Evolutionary conservation across 805 yeast species (phyloP).

Genomic region (Ogataea trehaloabstinens): DNA sequence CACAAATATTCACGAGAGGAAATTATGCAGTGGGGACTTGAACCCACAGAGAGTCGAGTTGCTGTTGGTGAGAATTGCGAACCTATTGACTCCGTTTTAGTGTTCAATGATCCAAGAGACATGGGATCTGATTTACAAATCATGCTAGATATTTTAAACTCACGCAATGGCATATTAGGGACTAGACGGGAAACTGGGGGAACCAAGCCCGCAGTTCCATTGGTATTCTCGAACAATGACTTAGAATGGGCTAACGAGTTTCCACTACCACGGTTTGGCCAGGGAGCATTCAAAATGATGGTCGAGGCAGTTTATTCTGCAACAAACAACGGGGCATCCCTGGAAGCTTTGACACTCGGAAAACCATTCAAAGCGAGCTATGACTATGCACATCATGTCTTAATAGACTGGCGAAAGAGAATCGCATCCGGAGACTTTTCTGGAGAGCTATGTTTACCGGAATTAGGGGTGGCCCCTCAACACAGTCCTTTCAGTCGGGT

Average conservation of each 20-base stretch:
- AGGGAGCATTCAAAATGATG: constrained; percentile 76
- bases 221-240: constrained; percentile 80
- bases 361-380: constrained; percentile 80
- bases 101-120: constrained; percentile 88
- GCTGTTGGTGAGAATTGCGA: constrained; percentile 27
- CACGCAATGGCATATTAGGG: constrained; percentile 62
- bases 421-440: constrained; percentile 23
- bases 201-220: constrained; percentile 58
- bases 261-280: constrained; percentile 77
- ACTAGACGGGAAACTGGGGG: constrained; percentile 43
- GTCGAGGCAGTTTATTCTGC: constrained; percentile 55
- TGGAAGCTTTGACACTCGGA: constrained; percentile 65
- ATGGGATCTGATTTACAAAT: constrained; percentile 84
- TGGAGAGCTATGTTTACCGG: constrained; percentile 37
- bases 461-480: constrained; percentile 39
- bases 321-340: constrained; percentile 36
- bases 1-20: constrained; percentile 51
- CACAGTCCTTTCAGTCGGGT: constrained; percentile 55
- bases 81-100: constrained; percentile 72
- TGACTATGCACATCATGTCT: constrained; percentile 75
- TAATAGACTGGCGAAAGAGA: constrained; percentile 52
- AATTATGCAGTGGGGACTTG: constrained; percentile 39
- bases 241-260: constrained; percentile 87
- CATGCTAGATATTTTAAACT: constrained; percentile 65
- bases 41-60: constrained; percentile 28